Evolutionary conservation across 2,329 filamentous ascomycete genomes (phyloP).

Genomic region (Fusarium oxysporum): DNA sequence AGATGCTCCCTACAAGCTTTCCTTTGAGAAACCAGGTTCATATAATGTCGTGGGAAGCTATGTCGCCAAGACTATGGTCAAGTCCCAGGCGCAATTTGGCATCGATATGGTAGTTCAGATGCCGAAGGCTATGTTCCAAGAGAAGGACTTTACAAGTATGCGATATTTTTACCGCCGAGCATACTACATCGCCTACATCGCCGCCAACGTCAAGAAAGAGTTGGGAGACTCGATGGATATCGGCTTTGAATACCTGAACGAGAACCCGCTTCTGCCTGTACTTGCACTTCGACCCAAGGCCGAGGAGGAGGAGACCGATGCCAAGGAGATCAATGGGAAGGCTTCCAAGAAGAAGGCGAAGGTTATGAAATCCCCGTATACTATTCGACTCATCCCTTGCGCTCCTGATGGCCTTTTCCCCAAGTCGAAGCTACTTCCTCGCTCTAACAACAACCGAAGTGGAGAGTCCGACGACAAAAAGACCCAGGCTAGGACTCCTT

Average conservation of each 20-base stretch:
- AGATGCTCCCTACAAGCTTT: conserved; percentile 84
- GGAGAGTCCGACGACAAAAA: conserved; percentile 59
- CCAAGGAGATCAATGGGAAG: conserved; percentile 29
- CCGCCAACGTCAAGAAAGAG: conserved; percentile 73
- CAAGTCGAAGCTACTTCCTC: conserved; percentile 75
- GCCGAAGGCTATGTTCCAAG: conserved; percentile 83
- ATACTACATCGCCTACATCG: conserved; percentile 88
- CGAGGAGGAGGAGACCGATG: conserved; percentile 31
- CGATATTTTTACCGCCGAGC: conserved; percentile 95
- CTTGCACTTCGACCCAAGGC: conserved; percentile 58
- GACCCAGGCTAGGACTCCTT: conserved; percentile 70
- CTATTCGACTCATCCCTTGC: conserved; percentile 82
- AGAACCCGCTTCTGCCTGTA: conserved; percentile 81
- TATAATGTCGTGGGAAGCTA: conserved; percentile 94
- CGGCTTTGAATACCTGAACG: conserved; percentile 74
- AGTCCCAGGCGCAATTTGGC: conserved; percentile 66
- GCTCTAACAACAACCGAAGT: conserved; percentile 75
- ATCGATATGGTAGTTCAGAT: conserved; percentile 91
- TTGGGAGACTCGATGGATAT: conserved; percentile 66
- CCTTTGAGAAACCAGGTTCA: conserved; percentile 78
- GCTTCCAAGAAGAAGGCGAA: conserved; percentile 43
- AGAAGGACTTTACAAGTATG: conserved; percentile 93
- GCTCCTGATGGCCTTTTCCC: conserved; percentile 77
- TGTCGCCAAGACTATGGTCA: conserved; percentile 78
- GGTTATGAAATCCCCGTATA: conserved; percentile 57